A percentile compares a stretch with the other conserved stretches of the same genome.
phyloP scores from a whole-genome alignment of 805 yeast species.

The Candida alai region DNA sequence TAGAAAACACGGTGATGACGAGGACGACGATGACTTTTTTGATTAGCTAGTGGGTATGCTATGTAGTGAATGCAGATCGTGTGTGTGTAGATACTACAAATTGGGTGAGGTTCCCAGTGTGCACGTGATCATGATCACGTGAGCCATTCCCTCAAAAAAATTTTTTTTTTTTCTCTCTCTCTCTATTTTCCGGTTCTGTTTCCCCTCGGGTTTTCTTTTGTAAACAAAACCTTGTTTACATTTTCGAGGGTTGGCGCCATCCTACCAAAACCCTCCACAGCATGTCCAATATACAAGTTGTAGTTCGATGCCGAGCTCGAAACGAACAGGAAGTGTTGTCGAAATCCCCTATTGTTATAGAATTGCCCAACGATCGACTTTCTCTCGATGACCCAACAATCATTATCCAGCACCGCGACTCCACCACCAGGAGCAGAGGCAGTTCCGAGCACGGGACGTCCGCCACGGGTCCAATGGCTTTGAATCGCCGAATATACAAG shows the following conservation, averaged over 20 bases:
- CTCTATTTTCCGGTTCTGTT: too few species aligned
- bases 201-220: too few species aligned
- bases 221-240: too few species aligned
- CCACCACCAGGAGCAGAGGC: conserved; percentile 4
- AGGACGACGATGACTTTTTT: conserved; percentile 25
- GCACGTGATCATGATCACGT: too few species aligned
- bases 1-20: conserved; percentile 42
- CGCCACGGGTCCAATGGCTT: conserved; percentile 32
- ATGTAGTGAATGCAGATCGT: too few species aligned
- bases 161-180: too few species aligned
- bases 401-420: conserved; percentile 10
- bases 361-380: conserved; percentile 36
- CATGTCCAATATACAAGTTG: conserved; percentile 46
- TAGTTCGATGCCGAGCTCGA: conserved; percentile 53
- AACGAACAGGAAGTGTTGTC: conserved; percentile 40
- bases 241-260: too few species aligned
- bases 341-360: conserved; percentile 46
- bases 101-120: too few species aligned
- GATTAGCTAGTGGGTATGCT: conserved; percentile 8
- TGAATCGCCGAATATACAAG: conserved; percentile 51
- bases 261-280: too few species aligned
- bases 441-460: conserved; percentile 16
- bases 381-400: conserved; percentile 21
- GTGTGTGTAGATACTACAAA: background rate
- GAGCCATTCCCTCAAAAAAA: too few species aligned